Percentiles rank a stretch among this genome's conserved stretches.
These are phyloP conservation scores for Apostasia shenzhenica DNA, from an alignment of 106 monocot species.

Conservation along the genomic window DNA sequence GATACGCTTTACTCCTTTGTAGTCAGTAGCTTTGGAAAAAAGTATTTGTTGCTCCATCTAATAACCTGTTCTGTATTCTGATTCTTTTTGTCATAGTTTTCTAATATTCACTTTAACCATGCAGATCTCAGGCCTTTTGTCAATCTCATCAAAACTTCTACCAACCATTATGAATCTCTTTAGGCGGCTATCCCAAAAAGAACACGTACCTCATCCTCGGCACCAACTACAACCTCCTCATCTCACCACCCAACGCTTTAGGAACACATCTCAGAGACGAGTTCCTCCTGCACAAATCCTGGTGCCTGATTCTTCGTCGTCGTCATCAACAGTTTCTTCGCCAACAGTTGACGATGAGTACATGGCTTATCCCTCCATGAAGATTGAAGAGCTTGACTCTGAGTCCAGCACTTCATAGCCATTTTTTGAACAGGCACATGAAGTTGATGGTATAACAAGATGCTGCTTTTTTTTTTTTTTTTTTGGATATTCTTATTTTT, in stretches of 20 bases:
- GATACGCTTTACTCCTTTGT: neutral
- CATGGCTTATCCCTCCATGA: neutral
- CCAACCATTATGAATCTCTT: constrained; percentile 50
- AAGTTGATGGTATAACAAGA: too few species aligned
- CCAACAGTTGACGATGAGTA: constrained; percentile 10
- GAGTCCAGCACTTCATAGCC: constrained; percentile 3
- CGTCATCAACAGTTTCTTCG: constrained; percentile 27
- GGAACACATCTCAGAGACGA: constrained; percentile 10
- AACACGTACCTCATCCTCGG: neutral
- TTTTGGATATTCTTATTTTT: too few species aligned
- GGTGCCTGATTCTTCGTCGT: constrained; percentile 11
- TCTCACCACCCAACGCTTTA: constrained; percentile 12
- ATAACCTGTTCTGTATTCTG: too few species aligned
- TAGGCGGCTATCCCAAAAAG: neutral
- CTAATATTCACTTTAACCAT: neutral
- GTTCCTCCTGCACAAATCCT: neutral
- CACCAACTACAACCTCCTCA: constrained; percentile 9
- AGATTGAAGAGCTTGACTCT: constrained; percentile 2
- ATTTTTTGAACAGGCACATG: too few species aligned
- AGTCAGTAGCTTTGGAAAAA: neutral
- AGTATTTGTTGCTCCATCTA: neutral
- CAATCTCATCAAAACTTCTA: constrained; percentile 24
- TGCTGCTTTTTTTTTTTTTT: too few species aligned
- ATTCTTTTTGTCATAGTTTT: neutral
- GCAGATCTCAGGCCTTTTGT: constrained; percentile 57